Percentiles rank a stretch among this genome's conserved stretches.
These are phyloP conservation scores for Limonomyces culmigenus DNA, from an alignment of 1,284 basidiomycete species.

Conservation along the genomic window DNA sequence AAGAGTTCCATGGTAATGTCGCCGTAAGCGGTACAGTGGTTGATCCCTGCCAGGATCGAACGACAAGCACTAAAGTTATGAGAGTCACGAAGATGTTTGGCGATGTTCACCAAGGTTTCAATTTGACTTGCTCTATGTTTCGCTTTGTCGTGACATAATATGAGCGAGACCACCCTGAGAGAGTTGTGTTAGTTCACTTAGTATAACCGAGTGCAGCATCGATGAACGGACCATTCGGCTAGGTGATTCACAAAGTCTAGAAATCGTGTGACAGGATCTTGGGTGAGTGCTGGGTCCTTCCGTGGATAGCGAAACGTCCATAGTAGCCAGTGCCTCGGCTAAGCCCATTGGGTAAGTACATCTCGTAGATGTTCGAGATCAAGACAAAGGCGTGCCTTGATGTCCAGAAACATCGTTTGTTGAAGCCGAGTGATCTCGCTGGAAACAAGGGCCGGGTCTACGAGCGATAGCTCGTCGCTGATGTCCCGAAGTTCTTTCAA, in stretches of 20 bases:
- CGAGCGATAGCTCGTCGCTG: too few species aligned
- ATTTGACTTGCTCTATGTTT: constrained; percentile 51
- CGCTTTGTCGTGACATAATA: constrained; percentile 60
- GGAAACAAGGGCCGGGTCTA: too few species aligned
- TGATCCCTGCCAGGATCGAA: constrained; percentile 72
- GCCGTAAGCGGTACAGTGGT: constrained; percentile 49
- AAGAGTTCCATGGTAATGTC: constrained; percentile 58
- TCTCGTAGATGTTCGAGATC: not conserved
- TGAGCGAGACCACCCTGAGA: constrained; percentile 67
- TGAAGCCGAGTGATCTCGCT: constrained; percentile 63
- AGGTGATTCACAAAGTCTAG: constrained; percentile 60
- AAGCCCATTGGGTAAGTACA: not conserved
- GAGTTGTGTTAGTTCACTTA: too few species aligned
- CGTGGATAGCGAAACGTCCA: constrained; percentile 52
- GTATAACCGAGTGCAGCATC: too few species aligned
- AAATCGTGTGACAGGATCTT: constrained; percentile 50
- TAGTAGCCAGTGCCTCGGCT: constrained; percentile 71
- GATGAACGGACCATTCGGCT: constrained; percentile 64
- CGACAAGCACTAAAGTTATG: constrained; percentile 73
- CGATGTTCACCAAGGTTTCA: constrained; percentile 64
- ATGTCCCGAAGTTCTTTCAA: too few species aligned
- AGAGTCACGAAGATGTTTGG: constrained; percentile 42
- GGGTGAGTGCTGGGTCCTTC: constrained; percentile 41
- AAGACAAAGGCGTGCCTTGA: not conserved
- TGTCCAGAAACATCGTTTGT: constrained; percentile 4